phyloP scores from a whole-genome alignment of 179 eudicot genomes.

The Drosera spatulata region DNA sequence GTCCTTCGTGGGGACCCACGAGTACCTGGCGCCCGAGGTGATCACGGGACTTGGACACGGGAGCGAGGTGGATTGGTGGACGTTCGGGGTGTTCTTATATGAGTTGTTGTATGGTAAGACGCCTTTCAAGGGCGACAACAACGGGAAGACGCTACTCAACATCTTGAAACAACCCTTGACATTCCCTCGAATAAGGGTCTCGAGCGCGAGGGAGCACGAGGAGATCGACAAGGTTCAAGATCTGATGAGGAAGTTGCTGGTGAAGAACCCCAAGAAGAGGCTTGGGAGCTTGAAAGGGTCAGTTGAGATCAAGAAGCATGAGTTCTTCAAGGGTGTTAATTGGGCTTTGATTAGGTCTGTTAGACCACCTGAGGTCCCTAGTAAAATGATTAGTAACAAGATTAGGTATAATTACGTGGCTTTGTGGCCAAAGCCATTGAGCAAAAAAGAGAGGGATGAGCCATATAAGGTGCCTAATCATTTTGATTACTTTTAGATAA shows the following conservation, averaged over 20 bases:
- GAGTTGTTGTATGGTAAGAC: constrained; percentile 61
- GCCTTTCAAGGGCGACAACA: constrained; percentile 73
- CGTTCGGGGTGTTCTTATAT: constrained; percentile 67
- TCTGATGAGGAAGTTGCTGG: constrained; percentile 46
- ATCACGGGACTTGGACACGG: constrained; percentile 78
- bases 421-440: constrained; percentile 33
- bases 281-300: constrained; percentile 57
- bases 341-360: too few species aligned
- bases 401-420: constrained; percentile 35
- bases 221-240: constrained; percentile 59
- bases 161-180: constrained; percentile 50
- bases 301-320: background rate
- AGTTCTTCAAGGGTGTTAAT: too few species aligned
- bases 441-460: constrained; percentile 60
- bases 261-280: constrained; percentile 55
- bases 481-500: constrained; percentile 60
- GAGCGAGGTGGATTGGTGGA: constrained; percentile 88
- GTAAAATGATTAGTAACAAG: constrained; percentile 64
- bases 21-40: constrained; percentile 85
- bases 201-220: constrained; percentile 45
- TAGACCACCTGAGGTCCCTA: too few species aligned
- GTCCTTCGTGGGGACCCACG: constrained; percentile 76
- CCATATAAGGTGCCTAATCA: constrained; percentile 67
- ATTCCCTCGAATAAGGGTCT: constrained; percentile 40
- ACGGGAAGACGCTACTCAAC: constrained; percentile 56